Conservation (phyloP, 108 stramenopile species). For the Skeletonema grethae region DNA sequence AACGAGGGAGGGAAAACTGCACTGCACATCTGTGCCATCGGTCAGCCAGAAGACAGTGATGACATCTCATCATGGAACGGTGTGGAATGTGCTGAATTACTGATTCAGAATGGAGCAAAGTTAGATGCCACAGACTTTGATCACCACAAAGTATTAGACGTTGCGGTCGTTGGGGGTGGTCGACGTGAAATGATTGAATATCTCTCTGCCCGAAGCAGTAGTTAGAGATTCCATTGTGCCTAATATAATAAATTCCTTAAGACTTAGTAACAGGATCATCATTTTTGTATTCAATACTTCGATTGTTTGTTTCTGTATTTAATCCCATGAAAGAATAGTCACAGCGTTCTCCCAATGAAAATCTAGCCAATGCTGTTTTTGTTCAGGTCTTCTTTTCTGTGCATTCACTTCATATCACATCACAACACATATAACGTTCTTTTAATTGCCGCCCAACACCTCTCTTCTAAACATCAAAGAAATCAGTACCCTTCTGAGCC, state of each 20-base stretch:
- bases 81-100: constrained; percentile 78
- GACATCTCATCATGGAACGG: constrained; percentile 56
- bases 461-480: constrained; percentile 39
- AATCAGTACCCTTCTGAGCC: constrained; percentile 18
- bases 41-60: constrained; percentile 39
- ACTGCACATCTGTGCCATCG: constrained; percentile 65
- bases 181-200: constrained; percentile 80
- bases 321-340: background rate
- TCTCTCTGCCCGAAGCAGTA: constrained; percentile 50
- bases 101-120: constrained; percentile 82
- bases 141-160: constrained; percentile 70
- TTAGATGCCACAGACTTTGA: constrained; percentile 58
- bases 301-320: background rate
- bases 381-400: background rate
- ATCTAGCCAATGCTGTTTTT: background rate
- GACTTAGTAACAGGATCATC: background rate
- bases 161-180: constrained; percentile 65
- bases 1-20: constrained; percentile 64
- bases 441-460: background rate
- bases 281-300: background rate
- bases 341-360: background rate
- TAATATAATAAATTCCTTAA: constrained; percentile 11
- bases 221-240: background rate
- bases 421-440: background rate
- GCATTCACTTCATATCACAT: background rate